A percentile compares a stretch with the other conserved stretches of the same genome.
Conservation (phyloP, 2,329 filamentous ascomycete species). For the Arthrobotrys megalospora region DNA sequence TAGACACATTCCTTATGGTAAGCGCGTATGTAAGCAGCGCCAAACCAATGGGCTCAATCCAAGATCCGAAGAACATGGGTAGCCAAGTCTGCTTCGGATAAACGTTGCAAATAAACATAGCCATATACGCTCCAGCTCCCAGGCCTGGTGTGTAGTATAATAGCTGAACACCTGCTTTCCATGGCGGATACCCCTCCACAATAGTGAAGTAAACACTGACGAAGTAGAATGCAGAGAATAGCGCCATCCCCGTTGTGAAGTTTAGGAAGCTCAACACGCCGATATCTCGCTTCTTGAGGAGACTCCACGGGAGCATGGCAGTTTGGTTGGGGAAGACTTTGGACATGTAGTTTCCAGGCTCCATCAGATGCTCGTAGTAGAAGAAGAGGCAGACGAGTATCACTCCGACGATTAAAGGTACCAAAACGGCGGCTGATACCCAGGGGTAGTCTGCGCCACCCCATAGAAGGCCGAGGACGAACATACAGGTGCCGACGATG, state of each 20-base stretch:
- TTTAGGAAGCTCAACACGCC: slow-evolving; percentile 76
- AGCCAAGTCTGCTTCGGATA: slow-evolving; percentile 76
- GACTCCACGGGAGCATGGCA: slow-evolving; percentile 75
- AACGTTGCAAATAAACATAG: slow-evolving; percentile 74
- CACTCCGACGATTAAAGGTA: slow-evolving; percentile 70
- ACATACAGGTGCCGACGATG: slow-evolving; percentile 71
- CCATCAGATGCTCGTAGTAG: slow-evolving; percentile 73
- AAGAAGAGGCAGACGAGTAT: slow-evolving; percentile 69
- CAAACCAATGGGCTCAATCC: slow-evolving; percentile 74
- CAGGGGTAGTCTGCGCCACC: slow-evolving; percentile 73
- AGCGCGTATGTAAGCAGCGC: slow-evolving; percentile 74
- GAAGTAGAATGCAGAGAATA: slow-evolving; percentile 77
- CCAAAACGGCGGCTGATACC: slow-evolving; percentile 71
- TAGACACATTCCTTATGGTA: slow-evolving; percentile 69
- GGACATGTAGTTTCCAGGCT: slow-evolving; percentile 68
- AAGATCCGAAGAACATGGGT: slow-evolving; percentile 73
- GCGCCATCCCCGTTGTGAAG: slow-evolving; percentile 72
- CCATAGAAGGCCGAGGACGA: slow-evolving; percentile 74
- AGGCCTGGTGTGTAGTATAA: slow-evolving; percentile 77
- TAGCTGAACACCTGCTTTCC: slow-evolving; percentile 73
- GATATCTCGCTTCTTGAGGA: slow-evolving; percentile 74
- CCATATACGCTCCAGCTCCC: slow-evolving; percentile 73
- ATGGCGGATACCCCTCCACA: slow-evolving; percentile 72
- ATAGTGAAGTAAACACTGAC: slow-evolving; percentile 78
- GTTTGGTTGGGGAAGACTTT: slow-evolving; percentile 66